Conservation (phyloP, 2,329 filamentous ascomycete species). For the Colletotrichum brevisporum region DNA sequence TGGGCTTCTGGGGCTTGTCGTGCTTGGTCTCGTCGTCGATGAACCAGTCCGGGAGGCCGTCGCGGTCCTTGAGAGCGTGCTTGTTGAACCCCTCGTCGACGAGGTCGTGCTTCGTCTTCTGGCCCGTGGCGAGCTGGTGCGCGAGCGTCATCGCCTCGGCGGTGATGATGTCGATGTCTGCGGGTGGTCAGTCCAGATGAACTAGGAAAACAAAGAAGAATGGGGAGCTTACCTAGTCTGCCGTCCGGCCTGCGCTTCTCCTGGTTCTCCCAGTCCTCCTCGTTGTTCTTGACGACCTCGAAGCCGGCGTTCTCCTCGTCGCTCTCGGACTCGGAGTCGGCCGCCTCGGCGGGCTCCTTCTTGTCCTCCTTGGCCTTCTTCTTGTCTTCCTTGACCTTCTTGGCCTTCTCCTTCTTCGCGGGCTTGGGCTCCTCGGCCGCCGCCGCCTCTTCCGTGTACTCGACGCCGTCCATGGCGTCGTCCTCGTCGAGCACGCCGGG, state of each 20-base stretch:
- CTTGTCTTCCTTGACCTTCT: conserved; percentile 49
- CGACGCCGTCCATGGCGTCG: conserved; percentile 51
- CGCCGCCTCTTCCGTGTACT: conserved; percentile 43
- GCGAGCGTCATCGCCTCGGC: conserved; percentile 98
- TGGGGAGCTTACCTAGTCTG: conserved; percentile 62
- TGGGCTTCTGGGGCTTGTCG: conserved; percentile 88
- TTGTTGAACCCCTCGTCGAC: conserved; percentile 96
- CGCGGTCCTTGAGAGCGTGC: conserved; percentile 88
- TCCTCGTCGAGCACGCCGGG: conserved; percentile 73
- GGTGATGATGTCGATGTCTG: conserved; percentile 98
- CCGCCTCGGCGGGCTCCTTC: conserved; percentile 56
- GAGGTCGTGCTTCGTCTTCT: conserved; percentile 83
- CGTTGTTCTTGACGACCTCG: conserved; percentile 71
- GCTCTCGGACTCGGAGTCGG: conserved; percentile 50
- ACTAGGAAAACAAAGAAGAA: background rate
- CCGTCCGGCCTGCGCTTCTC: conserved; percentile 75
- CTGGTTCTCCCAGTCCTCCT: conserved; percentile 77
- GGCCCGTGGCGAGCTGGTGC: conserved; percentile 88
- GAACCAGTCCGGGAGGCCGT: conserved; percentile 98
- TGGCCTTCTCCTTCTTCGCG: conserved; percentile 45
- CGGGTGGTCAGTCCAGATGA: conserved; percentile 44
- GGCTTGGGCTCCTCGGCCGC: conserved; percentile 38
- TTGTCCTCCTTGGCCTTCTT: conserved; percentile 51
- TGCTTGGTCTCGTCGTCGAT: conserved; percentile 91
- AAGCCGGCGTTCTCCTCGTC: conserved; percentile 66